A percentile compares a stretch with the other conserved stretches of the same genome.
Evolutionary conservation across 768 basidiomycete genomes (phyloP).

Genomic region (Boletus fagicola): DNA sequence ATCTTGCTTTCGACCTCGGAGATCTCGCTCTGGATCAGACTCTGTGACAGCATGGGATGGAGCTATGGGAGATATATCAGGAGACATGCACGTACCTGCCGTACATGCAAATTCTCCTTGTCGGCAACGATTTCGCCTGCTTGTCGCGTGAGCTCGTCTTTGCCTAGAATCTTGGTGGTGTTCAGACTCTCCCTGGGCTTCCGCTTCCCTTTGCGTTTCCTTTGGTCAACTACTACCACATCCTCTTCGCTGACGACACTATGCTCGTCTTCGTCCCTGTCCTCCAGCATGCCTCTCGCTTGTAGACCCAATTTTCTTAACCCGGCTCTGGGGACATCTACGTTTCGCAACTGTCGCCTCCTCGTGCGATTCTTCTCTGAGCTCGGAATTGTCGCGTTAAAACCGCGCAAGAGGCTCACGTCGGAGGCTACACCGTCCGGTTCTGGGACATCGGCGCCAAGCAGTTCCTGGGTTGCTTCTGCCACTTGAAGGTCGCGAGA

Average conservation of each 20-base stretch:
- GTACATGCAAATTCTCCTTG: slow-evolving; percentile 89
- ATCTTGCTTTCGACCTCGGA: slow-evolving; percentile 89
- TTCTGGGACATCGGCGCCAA: slow-evolving; percentile 70
- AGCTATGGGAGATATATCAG: slow-evolving; percentile 1
- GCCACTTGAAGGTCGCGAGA: slow-evolving; percentile 82
- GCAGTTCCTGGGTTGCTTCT: slow-evolving; percentile 77
- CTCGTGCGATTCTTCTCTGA: slow-evolving; percentile 76
- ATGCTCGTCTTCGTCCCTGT: slow-evolving; percentile 52
- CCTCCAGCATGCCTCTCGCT: slow-evolving; percentile 65
- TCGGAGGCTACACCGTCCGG: slow-evolving; percentile 65
- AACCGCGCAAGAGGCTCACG: slow-evolving; percentile 84
- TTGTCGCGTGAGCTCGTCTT: slow-evolving; percentile 83
- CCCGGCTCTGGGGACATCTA: slow-evolving; percentile 73
- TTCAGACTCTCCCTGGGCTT: slow-evolving; percentile 66
- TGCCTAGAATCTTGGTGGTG: slow-evolving; percentile 67
- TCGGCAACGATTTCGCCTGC: slow-evolving; percentile 83
- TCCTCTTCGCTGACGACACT: slow-evolving; percentile 76
- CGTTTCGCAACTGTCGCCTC: slow-evolving; percentile 74
- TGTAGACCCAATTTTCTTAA: slow-evolving; percentile 77
- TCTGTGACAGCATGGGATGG: slow-evolving; percentile 43
- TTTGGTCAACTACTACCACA: slow-evolving; percentile 53
- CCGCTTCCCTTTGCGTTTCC: slow-evolving; percentile 38
- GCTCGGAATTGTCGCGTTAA: slow-evolving; percentile 93
- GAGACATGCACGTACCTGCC: slow-evolving; percentile 52
- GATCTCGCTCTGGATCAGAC: slow-evolving; percentile 83